A percentile compares a stretch with the other conserved stretches of the same genome.
These are phyloP conservation scores for Tylopilus sp. DNA, from an alignment of 1,284 basidiomycete species.

Conservation along the genomic window DNA sequence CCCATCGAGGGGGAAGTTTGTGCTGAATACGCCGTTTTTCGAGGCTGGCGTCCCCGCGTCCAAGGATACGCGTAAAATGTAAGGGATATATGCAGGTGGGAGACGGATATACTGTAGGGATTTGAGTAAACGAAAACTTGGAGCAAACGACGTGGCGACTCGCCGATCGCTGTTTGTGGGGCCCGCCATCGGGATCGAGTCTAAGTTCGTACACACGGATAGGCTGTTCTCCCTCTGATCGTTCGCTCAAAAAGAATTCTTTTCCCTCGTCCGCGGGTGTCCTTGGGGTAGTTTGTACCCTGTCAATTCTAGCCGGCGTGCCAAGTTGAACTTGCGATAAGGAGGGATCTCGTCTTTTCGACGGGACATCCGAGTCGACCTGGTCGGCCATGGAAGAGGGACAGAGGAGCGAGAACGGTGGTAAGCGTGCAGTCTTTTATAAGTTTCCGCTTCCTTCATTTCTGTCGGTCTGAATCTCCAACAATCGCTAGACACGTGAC, in stretches of 20 bases:
- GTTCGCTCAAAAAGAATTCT: conserved; percentile 73
- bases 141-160: conserved; percentile 32
- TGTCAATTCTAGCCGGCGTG: conserved; percentile 1
- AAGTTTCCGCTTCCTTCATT: conserved; percentile 12
- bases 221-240: conserved; percentile 53
- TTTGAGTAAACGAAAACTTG: conserved; percentile 10
- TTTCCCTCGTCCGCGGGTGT: conserved; percentile 91
- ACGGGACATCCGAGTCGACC: not conserved
- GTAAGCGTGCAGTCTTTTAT: conserved; percentile 17
- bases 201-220: conserved; percentile 82
- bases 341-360: conserved; percentile 12
- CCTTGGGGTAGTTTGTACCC: conserved; percentile 53
- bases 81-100: conserved; percentile 85
- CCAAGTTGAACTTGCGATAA: conserved; percentile 12
- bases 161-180: conserved; percentile 78
- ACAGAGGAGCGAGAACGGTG: not conserved
- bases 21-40: conserved; percentile 86
- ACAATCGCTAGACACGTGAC: conserved; percentile 7
- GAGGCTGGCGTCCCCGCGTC: conserved; percentile 87
- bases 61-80: conserved; percentile 84
- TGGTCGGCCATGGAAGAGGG: conserved; percentile 9
- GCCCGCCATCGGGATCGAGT: conserved; percentile 87
- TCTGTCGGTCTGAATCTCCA: not conserved
- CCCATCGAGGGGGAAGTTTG: conserved; percentile 92
- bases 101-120: conserved; percentile 82